Base-by-base conservation (phyloP, 2,329 filamentous ascomycete species). In the Cyanodermella asteris region DNA sequence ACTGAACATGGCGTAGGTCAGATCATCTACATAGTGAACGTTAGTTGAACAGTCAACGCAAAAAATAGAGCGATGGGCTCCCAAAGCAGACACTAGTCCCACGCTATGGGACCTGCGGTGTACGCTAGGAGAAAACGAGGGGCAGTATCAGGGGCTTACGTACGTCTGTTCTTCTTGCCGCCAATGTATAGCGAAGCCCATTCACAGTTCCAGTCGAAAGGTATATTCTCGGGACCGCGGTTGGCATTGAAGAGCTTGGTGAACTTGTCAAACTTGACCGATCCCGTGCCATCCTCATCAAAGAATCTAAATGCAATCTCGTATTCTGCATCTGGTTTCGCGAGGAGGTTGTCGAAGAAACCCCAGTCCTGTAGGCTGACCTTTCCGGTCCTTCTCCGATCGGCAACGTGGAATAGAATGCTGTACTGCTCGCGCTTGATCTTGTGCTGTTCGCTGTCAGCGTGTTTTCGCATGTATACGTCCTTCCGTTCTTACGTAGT, bases 231-330 rank as follows among this genome's bases (percentile, higher is more conserved):
- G 13, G 69, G 55, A n/a, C 73, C 72, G 57, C 84, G 91, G 62
- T 91, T 90, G 39, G 72, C 59, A 51, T 84, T 75, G 53, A 90
- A 93, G 30, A 84, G 56, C 30, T 68, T 63, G 43, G 78, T 70
- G 53, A 97, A 82, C 40, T 81, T 69, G 19, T 91, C 75, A 44
- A 84, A 91, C 47, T 82, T 84, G 42, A 97, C 80, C 24, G 64
- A 64, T 32, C 87, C 87, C 12, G 69, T 75, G 32, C 76, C 67
- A 25, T 84, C 71, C 39, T 78, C 63, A 44, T 94, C 84, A 51
- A 97, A 97, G 28, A 97, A 64, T 40, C 87, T 77, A 56, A 94
- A 97, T 10, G 87, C 84, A 40, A 97, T 91, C 51, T 94, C 82
- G 54, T 97, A 97, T 55, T 97, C 87, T 47, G 87, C 87, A 44